Conservation (phyloP, 2,329 filamentous ascomycete genomes). For the Verticillium nubilum region DNA sequence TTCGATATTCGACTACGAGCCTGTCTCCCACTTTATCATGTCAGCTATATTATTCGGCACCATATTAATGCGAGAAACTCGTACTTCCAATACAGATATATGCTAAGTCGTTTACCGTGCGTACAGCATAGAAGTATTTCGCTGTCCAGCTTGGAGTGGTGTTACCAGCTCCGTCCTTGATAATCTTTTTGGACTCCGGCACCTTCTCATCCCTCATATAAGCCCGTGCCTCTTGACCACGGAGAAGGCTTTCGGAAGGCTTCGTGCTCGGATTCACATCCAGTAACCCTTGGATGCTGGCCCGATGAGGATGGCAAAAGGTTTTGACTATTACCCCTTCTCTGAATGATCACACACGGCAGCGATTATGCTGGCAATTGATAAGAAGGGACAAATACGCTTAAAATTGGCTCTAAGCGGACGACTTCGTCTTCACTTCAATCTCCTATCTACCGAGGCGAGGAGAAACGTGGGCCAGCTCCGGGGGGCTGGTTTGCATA, state of each 20-base stretch:
- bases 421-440: not conserved
- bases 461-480: not conserved
- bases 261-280: not conserved
- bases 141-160: no score
- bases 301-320: not conserved
- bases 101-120: not conserved
- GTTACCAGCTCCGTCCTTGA: no score
- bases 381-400: not conserved
- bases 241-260: not conserved
- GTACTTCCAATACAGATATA: not conserved
- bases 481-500: not conserved
- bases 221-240: not conserved
- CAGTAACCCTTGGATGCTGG: not conserved
- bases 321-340: not conserved
- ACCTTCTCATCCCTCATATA: no score
- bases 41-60: not conserved
- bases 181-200: no score
- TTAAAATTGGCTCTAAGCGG: no score
- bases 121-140: no score
- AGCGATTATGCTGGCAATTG: not conserved
- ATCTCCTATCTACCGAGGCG: not conserved
- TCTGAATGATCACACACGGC: not conserved
- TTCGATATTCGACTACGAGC: not conserved
- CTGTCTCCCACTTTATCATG: not conserved
- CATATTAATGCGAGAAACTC: not conserved